Evolutionary conservation across 148 eudicot genomes (phyloP).

Genomic region (Rhododendron simsii): DNA sequence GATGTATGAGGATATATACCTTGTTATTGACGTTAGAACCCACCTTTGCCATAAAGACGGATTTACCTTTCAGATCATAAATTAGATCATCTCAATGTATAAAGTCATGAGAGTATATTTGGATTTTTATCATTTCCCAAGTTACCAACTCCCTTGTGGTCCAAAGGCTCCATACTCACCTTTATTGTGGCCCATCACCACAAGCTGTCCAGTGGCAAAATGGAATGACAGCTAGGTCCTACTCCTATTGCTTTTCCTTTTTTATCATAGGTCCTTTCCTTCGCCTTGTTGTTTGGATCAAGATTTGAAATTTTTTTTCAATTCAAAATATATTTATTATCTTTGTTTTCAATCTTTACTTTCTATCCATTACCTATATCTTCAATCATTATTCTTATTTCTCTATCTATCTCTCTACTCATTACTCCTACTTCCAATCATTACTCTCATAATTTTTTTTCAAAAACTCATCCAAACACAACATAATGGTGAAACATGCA

Average conservation of each 20-base stretch:
- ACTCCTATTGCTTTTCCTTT: background rate
- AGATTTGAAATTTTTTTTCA: too few relatives aligned
- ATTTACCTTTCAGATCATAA: background rate
- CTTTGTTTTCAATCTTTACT: accelerated
- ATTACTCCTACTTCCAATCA: too few relatives aligned
- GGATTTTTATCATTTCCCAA: background rate
- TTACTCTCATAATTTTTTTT: too few relatives aligned
- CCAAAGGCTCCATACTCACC: background rate
- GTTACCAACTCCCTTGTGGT: background rate
- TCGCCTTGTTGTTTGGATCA: background rate
- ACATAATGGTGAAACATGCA: background rate
- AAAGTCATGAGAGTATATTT: background rate
- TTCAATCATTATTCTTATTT: too few relatives aligned
- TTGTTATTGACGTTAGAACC: background rate
- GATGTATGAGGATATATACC: background rate
- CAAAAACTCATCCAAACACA: too few relatives aligned
- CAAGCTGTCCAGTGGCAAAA: background rate
- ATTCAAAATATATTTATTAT: too few relatives aligned
- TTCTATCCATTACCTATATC: too few relatives aligned
- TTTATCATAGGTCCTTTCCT: background rate
- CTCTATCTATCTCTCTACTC: too few relatives aligned
- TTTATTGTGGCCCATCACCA: slow-evolving; percentile 3
- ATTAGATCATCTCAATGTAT: background rate
- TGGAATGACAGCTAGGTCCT: background rate
- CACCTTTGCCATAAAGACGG: background rate